These are phyloP conservation scores for Cytospora paraplurivora DNA, from an alignment of 2,329 filamentous ascomycete species.

Conservation along the genomic window DNA sequence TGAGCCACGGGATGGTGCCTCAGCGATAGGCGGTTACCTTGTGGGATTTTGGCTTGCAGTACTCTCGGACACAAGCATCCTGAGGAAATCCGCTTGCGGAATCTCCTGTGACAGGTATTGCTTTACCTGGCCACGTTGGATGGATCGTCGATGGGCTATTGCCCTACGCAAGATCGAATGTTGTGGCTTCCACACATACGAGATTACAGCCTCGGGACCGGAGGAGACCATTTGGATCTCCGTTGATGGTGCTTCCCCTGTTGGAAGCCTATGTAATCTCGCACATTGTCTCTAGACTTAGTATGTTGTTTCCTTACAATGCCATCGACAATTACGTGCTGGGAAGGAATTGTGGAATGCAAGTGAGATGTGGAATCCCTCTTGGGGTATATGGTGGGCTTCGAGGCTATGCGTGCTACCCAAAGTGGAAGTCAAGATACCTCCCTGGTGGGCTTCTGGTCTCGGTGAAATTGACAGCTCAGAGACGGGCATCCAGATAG, in stretches of 20 bases:
- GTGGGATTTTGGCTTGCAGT: too few relatives aligned
- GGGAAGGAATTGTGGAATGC: not conserved
- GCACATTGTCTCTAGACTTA: not conserved
- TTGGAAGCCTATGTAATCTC: not conserved
- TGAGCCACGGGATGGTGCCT: too few relatives aligned
- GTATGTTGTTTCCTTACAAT: too few relatives aligned
- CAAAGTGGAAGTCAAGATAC: not conserved
- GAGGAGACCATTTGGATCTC: not conserved
- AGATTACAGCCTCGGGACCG: not conserved
- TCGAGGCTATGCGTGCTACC: not conserved
- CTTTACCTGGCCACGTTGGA: too few relatives aligned
- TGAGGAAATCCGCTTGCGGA: too few relatives aligned
- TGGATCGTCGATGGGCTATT: too few relatives aligned
- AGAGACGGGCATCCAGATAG: not conserved
- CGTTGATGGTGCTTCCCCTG: not conserved
- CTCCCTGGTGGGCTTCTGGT: not conserved
- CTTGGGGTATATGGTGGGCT: not conserved
- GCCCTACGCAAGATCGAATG: too few relatives aligned
- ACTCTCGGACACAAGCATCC: too few relatives aligned
- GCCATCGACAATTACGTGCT: too few relatives aligned
- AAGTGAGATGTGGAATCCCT: not conserved
- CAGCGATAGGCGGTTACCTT: too few relatives aligned
- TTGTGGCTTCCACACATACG: not conserved
- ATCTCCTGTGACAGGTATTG: too few relatives aligned
- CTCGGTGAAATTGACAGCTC: not conserved